Base-by-base conservation (phyloP, 257 asterid species). In the Gentiana straminea region DNA sequence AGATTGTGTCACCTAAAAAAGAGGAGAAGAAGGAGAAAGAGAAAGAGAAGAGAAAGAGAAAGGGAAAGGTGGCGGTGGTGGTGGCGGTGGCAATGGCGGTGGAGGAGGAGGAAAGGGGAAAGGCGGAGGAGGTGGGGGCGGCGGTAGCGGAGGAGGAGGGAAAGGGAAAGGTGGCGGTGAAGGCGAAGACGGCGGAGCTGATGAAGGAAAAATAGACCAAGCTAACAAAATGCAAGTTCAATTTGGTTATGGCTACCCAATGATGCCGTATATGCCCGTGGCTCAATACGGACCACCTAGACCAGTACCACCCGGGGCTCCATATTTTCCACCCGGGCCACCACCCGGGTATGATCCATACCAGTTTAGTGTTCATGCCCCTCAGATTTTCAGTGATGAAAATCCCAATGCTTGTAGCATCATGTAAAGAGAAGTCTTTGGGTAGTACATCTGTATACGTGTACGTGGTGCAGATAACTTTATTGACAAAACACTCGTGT, bases 1-100 rank as follows among this genome's bases (percentile, higher is more conserved):
- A 74, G 12, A 73, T 82, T 4, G 66, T 82, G n/a, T 91, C 87
- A 3, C 75, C 79, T 1, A 84, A 79, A 75, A 83, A 77, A 68
- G 94, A 85, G 34, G 78, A 45, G 10, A 78, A 81, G 63, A 70
- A 83, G 70, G 79, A 86, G 33, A 24, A 24, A 0, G 24, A 24
- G 24, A 24, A 24, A 0, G 24, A 67, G 75, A 69, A 58, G 2
- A 67, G 75, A 36, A 78, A 75, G 38, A 24, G 24, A 24, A 24
- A 24, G 76, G 32, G 15, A 73, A 73, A 33, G 67, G 64, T 1
- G 24, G 24, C 24, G 24, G 24, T 24, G 24, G 24, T 24, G 24
- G 24, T 24, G 24, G 24, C 24, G 24, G 24, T 0, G 24, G 24
- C 24, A 0, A 0, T 24, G 24, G 24, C 24, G 24, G 24, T 24